A percentile compares a stretch with the other conserved stretches of the same genome.
phyloP scores from a whole-genome alignment of 495 filamentous ascomycete genomes.

The Xylaria bambusicola region DNA sequence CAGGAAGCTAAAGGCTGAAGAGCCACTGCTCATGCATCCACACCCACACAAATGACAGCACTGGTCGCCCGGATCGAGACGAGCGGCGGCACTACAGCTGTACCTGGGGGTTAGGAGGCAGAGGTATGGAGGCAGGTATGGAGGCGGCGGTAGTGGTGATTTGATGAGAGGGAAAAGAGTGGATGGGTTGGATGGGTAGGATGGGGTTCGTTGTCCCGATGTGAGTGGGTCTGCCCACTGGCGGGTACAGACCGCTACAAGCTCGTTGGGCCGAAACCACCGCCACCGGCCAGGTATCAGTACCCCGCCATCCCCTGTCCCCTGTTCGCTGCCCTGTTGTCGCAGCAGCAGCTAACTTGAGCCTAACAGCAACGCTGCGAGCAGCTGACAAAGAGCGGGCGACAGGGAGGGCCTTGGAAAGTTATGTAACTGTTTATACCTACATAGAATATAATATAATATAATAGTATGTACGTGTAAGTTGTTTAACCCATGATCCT shows the following conservation, averaged over 20 bases:
- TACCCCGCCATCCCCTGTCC: not conserved
- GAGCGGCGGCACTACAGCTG: not conserved
- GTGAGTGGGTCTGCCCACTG: not conserved
- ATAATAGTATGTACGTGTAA: too few species aligned
- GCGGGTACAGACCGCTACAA: not conserved
- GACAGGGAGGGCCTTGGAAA: not conserved
- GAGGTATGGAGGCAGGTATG: too few species aligned
- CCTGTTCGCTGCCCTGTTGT: not conserved
- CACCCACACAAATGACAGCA: slow-evolving; percentile 9
- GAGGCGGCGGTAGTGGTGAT: slow-evolving; percentile 17
- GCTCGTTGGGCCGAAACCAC: not conserved
- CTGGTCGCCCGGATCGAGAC: slow-evolving; percentile 7
- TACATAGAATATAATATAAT: too few species aligned
- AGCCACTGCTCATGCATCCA: slow-evolving; percentile 14
- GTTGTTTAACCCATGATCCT: too few species aligned
- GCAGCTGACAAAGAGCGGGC: not conserved
- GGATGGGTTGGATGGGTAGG: slow-evolving; percentile 7
- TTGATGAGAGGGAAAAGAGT: slow-evolving; percentile 15
- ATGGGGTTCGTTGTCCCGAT: slow-evolving; percentile 1
- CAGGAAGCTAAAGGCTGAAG: slow-evolving; percentile 14
- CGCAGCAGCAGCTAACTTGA: not conserved
- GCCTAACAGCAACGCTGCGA: not conserved
- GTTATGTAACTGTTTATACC: too few species aligned
- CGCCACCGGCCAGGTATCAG: not conserved
- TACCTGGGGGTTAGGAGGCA: not conserved